Conservation (phyloP, 148 eudicot genomes). For the Fagopyrum esculentum region DNA sequence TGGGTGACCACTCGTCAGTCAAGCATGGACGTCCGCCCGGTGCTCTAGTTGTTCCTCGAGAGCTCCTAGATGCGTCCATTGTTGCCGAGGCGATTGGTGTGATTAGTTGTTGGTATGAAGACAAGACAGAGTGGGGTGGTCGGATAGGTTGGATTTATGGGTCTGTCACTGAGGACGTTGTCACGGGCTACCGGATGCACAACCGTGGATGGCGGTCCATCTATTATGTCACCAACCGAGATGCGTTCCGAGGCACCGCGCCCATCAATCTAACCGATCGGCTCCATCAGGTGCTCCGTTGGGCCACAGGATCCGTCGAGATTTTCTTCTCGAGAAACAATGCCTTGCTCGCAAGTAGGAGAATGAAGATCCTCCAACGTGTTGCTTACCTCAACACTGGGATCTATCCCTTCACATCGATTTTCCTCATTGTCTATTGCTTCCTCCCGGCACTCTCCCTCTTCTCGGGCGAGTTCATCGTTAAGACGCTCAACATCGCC, state of each 20-base stretch:
- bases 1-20: slow-evolving; percentile 12
- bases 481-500: neutral
- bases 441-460: slow-evolving; percentile 16
- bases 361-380: slow-evolving; percentile 13
- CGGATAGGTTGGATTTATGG: slow-evolving; percentile 13
- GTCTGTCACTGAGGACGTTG: slow-evolving; percentile 6
- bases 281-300: slow-evolving; percentile 15
- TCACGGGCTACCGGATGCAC: slow-evolving; percentile 17
- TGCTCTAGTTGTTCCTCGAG: slow-evolving; percentile 1
- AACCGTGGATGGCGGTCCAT: slow-evolving; percentile 15
- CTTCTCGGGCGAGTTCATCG: slow-evolving; percentile 19
- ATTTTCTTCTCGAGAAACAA: slow-evolving; percentile 16
- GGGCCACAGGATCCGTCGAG: slow-evolving; percentile 15
- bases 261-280: slow-evolving; percentile 17
- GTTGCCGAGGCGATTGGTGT: slow-evolving; percentile 15
- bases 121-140: slow-evolving; percentile 16
- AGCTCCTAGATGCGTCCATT: slow-evolving; percentile 8
- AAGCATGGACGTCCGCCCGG: slow-evolving; percentile 14
- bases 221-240: slow-evolving; percentile 12
- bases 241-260: slow-evolving; percentile 13
- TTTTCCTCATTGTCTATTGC: slow-evolving; percentile 16
- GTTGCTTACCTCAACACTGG: slow-evolving; percentile 8
- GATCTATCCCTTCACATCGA: slow-evolving; percentile 14
- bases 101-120: slow-evolving; percentile 17
- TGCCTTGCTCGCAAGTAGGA: slow-evolving; percentile 6